Conservation (phyloP, 768 basidiomycete species). For the Lactarius hatsudake region DNA sequence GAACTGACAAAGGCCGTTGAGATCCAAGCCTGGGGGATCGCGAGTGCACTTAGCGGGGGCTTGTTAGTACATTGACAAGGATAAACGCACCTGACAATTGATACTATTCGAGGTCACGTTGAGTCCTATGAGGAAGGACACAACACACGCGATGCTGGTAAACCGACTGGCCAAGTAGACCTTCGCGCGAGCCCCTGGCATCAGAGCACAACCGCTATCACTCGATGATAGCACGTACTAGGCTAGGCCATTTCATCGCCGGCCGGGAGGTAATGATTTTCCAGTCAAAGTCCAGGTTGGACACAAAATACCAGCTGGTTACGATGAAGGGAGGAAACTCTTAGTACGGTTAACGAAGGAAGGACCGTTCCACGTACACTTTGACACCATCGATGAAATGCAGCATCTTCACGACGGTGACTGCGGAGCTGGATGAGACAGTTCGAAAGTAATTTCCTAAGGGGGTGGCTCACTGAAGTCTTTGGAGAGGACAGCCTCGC, state of each 20-base stretch:
- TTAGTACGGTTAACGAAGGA: neutral
- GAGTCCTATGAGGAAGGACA: conserved; percentile 10
- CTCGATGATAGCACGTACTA: neutral
- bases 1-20: conserved; percentile 12
- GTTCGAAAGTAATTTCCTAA: neutral
- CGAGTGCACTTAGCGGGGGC: neutral
- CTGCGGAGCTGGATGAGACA: neutral
- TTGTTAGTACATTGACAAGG: too few species aligned
- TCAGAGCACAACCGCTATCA: neutral
- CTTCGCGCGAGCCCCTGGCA: neutral
- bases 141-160: conserved; percentile 16
- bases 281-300: conserved; percentile 23
- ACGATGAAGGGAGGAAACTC: neutral
- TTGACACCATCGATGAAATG: conserved; percentile 19
- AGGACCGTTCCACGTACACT: conserved; percentile 1
- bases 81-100: conserved; percentile 14
- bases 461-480: conserved; percentile 8
- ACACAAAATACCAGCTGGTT: conserved; percentile 9
- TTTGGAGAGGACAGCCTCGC: neutral
- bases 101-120: neutral
- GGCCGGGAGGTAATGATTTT: neutral
- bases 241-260: neutral
- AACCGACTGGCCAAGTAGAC: conserved; percentile 13
- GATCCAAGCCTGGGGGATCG: conserved; percentile 9
- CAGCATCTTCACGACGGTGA: conserved; percentile 15